Percentiles rank a stretch among this genome's conserved stretches.
phyloP scores from a whole-genome alignment of 495 filamentous ascomycete genomes.

The Trichoderma orchidacearum region DNA sequence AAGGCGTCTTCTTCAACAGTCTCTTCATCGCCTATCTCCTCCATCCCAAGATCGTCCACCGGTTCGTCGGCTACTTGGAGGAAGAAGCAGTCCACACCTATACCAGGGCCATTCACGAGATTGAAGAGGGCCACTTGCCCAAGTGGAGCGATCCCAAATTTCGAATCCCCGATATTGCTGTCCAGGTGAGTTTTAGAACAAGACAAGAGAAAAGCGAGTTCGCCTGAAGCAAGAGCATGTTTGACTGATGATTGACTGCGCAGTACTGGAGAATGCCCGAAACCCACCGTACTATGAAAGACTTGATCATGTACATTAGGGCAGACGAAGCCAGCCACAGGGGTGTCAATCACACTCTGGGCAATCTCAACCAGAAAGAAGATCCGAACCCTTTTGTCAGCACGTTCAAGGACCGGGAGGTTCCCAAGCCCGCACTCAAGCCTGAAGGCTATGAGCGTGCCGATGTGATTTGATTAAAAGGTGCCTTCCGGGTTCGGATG shows the following conservation, averaged over 20 bases:
- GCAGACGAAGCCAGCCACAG: constrained; percentile 84
- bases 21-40: constrained; percentile 84
- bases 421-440: constrained; percentile 52
- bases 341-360: constrained; percentile 92
- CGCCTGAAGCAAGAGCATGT: not conserved
- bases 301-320: constrained; percentile 76
- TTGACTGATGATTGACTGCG: not conserved
- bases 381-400: constrained; percentile 88
- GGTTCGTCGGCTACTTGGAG: constrained; percentile 94
- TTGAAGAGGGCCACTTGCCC: constrained; percentile 72
- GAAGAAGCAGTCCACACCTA: constrained; percentile 97
- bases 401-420: constrained; percentile 49
- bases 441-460: constrained; percentile 68
- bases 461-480: constrained; percentile 53
- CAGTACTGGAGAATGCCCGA: constrained; percentile 90
- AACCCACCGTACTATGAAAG: constrained; percentile 64
- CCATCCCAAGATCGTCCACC: constrained; percentile 79
- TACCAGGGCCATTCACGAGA: constrained; percentile 69
- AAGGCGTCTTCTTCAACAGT: constrained; percentile 84
- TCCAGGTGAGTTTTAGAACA: constrained; percentile 18
- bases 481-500: not conserved
- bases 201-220: not conserved
- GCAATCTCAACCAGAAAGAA: constrained; percentile 63
- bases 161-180: constrained; percentile 72
- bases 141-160: constrained; percentile 58